Evolutionary conservation across 345 rosid species (phyloP), one percentile per base, ranked within the genome.

Genomic region (Physaria fendleri): DNA sequence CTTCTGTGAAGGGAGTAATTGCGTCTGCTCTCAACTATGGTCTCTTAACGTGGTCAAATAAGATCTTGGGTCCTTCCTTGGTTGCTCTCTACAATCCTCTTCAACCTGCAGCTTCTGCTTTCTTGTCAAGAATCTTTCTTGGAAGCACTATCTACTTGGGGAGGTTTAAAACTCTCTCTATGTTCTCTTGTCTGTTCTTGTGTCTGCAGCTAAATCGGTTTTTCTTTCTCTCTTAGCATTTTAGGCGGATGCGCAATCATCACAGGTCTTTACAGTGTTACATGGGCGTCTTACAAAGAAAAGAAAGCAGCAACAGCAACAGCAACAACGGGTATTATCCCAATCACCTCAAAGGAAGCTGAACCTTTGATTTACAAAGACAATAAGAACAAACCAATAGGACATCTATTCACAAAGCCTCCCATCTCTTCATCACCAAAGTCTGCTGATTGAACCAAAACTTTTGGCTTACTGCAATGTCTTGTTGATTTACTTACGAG

Each of bases 1-100:
- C 28, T 16, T 54, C 38, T 47, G 16, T 55, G 5, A 40, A 89
- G 97, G 96, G 99, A 56, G 69, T 78, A 56, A 69, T 85, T 59
- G 96, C 96, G 15, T 90, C 99, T 68, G 97, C 99, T 12, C 71
- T 93, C 37, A 89, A 87, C 74, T 93, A 93, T 71, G 99, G 97
- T 71, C 82, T 93, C 22, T 60, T 93, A 56, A 90, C 99, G 2
- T 93, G 99, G 99, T 93, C 92, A 38, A 93, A 93, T 73, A 93
- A 93, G 77, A 87, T 90, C 65, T 69, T 93, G 66, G 99, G 97
- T 21, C 97, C 99, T 39, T 73, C 99, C 63, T 76, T 93, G 79
- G 99, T 93, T 58, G 90, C 99, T 59, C 88, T 93, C 5, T 93
- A 93, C 72, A 81, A 85, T 60, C 99, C 99, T 52, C 96, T 93